phyloP scores from a whole-genome alignment of 2,329 filamentous ascomycete species.

The Penicillium decumbens region DNA sequence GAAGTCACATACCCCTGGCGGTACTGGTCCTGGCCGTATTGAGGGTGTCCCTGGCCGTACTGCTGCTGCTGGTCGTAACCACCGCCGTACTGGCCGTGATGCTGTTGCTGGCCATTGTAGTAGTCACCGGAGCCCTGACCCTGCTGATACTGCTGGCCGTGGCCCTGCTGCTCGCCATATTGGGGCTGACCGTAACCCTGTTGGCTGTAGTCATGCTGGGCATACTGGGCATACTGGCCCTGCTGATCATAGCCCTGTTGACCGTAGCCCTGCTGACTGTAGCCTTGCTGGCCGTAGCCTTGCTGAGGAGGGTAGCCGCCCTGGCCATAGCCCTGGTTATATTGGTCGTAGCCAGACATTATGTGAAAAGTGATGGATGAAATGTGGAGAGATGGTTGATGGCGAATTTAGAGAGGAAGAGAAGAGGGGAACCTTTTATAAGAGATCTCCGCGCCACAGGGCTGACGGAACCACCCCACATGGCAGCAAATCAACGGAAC shows the following conservation, averaged over 20 bases:
- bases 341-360: conserved; percentile 29
- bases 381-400: conserved; percentile 3
- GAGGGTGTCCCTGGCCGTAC: conserved; percentile 18
- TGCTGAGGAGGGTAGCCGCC: conserved; percentile 18
- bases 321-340: conserved; percentile 26
- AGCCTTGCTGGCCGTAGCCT: conserved; percentile 15
- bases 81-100: conserved; percentile 19
- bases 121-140: conserved; percentile 18
- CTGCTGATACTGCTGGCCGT: conserved; percentile 24
- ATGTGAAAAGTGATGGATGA: conserved; percentile 6
- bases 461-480: conserved; percentile 19
- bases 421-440: conserved; percentile 4
- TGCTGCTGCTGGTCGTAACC: conserved; percentile 24
- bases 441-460: conserved; percentile 13
- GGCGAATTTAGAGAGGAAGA: neutral
- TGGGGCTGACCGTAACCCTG: conserved; percentile 15
- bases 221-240: conserved; percentile 3
- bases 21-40: conserved; percentile 29
- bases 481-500: conserved; percentile 11
- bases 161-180: conserved; percentile 21
- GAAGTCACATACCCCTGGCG: conserved; percentile 26
- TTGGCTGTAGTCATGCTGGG: conserved; percentile 13
- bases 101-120: conserved; percentile 19
- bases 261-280: conserved; percentile 20
- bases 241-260: conserved; percentile 17